phyloP scores from a whole-genome alignment of 2,329 filamentous ascomycete genomes.

The Neonectria magnoliae region DNA sequence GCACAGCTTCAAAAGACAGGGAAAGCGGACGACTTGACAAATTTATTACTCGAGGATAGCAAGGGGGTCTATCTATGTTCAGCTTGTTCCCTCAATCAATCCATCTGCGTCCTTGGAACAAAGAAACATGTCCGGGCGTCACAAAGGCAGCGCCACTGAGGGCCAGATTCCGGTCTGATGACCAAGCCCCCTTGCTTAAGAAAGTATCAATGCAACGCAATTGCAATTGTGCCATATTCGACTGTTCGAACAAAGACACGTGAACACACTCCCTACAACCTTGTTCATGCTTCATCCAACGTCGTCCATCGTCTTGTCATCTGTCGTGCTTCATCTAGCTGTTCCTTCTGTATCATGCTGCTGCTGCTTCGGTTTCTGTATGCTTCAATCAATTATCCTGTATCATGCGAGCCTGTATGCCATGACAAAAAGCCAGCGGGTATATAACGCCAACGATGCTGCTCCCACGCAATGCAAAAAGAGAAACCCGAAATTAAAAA shows the following conservation, averaged over 20 bases:
- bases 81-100: background rate
- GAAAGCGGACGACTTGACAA: background rate
- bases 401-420: constrained; percentile 37
- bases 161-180: background rate
- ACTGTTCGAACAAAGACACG: constrained; percentile 25
- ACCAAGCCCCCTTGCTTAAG: background rate
- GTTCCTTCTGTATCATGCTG: constrained; percentile 30
- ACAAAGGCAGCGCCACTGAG: constrained; percentile 2
- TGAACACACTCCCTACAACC: constrained; percentile 28
- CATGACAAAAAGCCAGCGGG: constrained; percentile 44
- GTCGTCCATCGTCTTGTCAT: background rate
- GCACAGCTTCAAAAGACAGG: background rate
- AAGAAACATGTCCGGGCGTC: constrained; percentile 30
- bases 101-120: constrained; percentile 18
- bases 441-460: constrained; percentile 52
- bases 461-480: constrained; percentile 37
- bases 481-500: constrained; percentile 9
- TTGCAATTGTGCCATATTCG: constrained; percentile 24
- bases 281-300: constrained; percentile 29
- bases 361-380: constrained; percentile 26
- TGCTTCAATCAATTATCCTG: constrained; percentile 41
- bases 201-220: constrained; percentile 24
- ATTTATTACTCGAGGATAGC: background rate
- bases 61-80: background rate
- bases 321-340: constrained; percentile 34